Conservation (phyloP, 2,329 filamentous ascomycete species). For the Phialocephala subalpina region DNA sequence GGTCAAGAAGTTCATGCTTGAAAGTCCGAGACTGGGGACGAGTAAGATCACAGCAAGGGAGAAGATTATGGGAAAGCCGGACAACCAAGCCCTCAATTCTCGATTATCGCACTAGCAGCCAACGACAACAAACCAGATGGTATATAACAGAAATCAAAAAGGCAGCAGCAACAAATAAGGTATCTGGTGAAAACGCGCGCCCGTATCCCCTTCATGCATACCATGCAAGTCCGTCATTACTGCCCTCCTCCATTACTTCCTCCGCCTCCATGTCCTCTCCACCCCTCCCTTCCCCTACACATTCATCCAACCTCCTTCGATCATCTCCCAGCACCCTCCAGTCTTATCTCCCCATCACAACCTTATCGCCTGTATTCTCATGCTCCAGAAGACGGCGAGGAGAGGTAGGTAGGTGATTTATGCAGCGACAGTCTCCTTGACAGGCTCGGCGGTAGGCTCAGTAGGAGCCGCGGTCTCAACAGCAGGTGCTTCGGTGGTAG, state of each 20-base stretch:
- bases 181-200: background rate
- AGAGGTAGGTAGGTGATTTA: background rate
- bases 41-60: background rate
- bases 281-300: background rate
- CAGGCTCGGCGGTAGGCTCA: background rate
- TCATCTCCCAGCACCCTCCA: background rate
- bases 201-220: background rate
- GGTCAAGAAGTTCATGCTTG: too few relatives aligned
- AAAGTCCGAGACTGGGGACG: too few relatives aligned
- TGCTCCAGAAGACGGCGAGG: background rate
- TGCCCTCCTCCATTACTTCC: background rate
- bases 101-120: background rate
- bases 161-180: background rate
- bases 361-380: background rate
- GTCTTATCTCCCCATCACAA: background rate
- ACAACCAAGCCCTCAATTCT: background rate
- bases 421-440: constrained; percentile 2
- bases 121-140: constrained; percentile 1
- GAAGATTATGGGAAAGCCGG: background rate
- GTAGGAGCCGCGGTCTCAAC: background rate
- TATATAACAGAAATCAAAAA: constrained; percentile 8
- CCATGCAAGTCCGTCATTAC: background rate
- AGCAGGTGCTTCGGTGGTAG: background rate
- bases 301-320: background rate
- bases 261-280: background rate